Base-by-base conservation (phyloP, 768 basidiomycete species). In the Paxillus ammoniavirescens region DNA sequence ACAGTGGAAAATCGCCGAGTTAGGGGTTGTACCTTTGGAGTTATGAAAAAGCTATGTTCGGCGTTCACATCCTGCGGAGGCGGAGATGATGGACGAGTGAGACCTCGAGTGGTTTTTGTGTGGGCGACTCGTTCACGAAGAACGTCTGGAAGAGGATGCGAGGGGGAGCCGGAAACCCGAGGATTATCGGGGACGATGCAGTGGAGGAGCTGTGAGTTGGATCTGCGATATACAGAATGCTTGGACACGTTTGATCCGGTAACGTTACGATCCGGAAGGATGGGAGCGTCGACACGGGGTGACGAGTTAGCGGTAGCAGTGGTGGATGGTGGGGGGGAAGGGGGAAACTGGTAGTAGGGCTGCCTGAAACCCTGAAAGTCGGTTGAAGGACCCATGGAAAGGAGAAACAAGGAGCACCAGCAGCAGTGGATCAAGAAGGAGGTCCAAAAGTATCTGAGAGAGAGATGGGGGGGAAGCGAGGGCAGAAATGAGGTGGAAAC, bases 291-390 rank as follows among this genome's bases (percentile, higher is more conserved):
- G 6, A 72, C 54, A 33, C 64, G 65, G 49, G 75, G 73, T 1
- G 78, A 77, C 43, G 77, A 71, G 28, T 65, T 61, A 5, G 74
- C 73, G 13, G 76, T 75, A 37, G 65, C 64, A 28, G 74, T 62
- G 26, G 74, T 71, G 31, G 80, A 78, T 51, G 69, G 75, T 8
- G 79, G 72, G 30, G 79, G 78, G n/a, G 79, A 78, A 42, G 76
- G 69, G 1, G 77, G 78, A 55, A 78, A 79, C 40, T 58, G 68
- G 55, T 71, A 72, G n/a, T 60, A 63, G 15, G 59, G 60, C n/a
- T 69, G 61, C 55, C 56, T 65, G 10, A 49, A 33, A 18, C 52
- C 59, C 47, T 54, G 64, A 35, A 55, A 51, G 46, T 72, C 67
- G 38, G 53, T 42, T 36, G 50, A 50, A 41, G 65, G 62, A 47